Evolutionary conservation across 805 yeast genomes (phyloP).

Genomic region (Metschnikowia lachancei): DNA sequence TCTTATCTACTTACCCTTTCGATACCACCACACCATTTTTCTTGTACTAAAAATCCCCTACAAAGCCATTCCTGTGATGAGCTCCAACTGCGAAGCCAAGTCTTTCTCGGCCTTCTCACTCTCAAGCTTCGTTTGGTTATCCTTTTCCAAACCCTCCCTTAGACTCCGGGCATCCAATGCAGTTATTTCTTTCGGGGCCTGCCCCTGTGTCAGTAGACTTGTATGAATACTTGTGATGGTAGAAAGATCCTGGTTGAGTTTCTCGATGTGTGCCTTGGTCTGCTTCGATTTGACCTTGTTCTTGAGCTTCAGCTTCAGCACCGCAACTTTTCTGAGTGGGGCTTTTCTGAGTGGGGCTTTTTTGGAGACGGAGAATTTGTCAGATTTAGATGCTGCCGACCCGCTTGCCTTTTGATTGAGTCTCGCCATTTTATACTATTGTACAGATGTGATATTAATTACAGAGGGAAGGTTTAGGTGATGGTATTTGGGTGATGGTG

Average conservation of each 20-base stretch:
- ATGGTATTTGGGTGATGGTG: no score
- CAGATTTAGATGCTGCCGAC: not conserved
- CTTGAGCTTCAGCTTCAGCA: constrained; percentile 15
- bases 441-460: not conserved
- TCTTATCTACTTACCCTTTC: no score
- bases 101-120: constrained; percentile 40
- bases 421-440: not conserved
- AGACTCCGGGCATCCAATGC: constrained; percentile 36
- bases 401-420: constrained; percentile 1
- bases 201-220: constrained; percentile 12
- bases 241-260: constrained; percentile 30
- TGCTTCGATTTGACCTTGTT: constrained; percentile 26
- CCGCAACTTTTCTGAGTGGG: not conserved
- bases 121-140: constrained; percentile 28
- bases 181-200: constrained; percentile 21
- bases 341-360: not conserved
- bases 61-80: constrained; percentile 43
- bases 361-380: not conserved
- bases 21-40: not conserved
- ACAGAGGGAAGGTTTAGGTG: no score
- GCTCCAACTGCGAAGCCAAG: constrained; percentile 45
- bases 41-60: not conserved
- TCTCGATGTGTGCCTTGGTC: constrained; percentile 33
- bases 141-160: constrained; percentile 40
- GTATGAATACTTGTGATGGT: constrained; percentile 22